Percentiles rank a stretch among this genome's conserved stretches.
Conservation (phyloP, 2,329 filamentous ascomycete genomes). For the Neocatenulostroma microsporum region DNA sequence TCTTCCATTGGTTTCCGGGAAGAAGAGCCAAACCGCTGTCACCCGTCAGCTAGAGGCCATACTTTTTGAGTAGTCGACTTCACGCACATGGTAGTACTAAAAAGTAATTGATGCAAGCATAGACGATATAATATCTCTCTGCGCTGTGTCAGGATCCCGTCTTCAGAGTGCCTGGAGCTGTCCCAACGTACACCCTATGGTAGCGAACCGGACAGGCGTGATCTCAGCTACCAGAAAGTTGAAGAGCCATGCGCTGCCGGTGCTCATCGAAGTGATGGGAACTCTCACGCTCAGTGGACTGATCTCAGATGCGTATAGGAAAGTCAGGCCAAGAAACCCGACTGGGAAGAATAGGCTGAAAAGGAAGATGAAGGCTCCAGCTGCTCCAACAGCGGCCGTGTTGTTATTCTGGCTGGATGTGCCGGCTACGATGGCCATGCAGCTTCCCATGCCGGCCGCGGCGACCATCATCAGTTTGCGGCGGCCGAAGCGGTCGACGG, state of each 20-base stretch:
- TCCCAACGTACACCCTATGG: conserved; percentile 49
- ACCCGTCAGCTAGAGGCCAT: not conserved
- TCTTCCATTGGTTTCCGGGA: conserved; percentile 23
- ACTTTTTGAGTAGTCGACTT: not conserved
- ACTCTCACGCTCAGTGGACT: conserved; percentile 17
- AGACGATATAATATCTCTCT: conserved; percentile 47
- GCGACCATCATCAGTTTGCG: conserved; percentile 18
- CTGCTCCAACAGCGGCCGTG: conserved; percentile 5
- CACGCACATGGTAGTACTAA: conserved; percentile 33
- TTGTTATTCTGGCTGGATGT: conserved; percentile 6
- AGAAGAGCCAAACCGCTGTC: conserved; percentile 40
- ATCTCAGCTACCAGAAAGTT: conserved; percentile 13
- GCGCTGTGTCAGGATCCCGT: conserved; percentile 35
- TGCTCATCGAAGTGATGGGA: conserved; percentile 24
- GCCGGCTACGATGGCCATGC: conserved; percentile 15
- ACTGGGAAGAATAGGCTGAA: conserved; percentile 17
- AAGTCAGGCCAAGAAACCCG: conserved; percentile 18
- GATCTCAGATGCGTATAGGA: conserved; percentile 18
- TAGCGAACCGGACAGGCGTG: conserved; percentile 49
- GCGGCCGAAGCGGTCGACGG: conserved; percentile 17
- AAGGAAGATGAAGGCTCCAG: conserved; percentile 15
- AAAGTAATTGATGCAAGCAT: conserved; percentile 47
- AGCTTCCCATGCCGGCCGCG: conserved; percentile 16
- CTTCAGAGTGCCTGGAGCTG: too few relatives aligned
- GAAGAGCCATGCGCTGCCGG: conserved; percentile 44